A percentile compares a stretch with the other conserved stretches of the same genome.
These are phyloP conservation scores for Pholiota microspora DNA, from an alignment of 768 basidiomycete species.

Conservation along the genomic window DNA sequence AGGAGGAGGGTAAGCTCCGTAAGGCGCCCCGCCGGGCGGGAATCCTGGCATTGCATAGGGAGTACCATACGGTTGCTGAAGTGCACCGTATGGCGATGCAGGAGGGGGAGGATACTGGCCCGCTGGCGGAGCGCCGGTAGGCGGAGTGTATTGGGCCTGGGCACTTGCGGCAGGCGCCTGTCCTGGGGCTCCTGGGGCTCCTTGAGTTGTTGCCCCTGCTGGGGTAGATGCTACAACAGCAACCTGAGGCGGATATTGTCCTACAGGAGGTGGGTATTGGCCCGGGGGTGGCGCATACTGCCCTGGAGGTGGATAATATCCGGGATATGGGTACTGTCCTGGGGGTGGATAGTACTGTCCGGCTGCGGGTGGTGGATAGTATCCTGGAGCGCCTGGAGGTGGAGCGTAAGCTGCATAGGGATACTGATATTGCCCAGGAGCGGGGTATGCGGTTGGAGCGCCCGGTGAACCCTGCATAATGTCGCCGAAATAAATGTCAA, in stretches of 20 bases:
- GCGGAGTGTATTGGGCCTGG: background rate
- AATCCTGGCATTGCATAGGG: background rate
- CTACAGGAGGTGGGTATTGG: conserved; percentile 6
- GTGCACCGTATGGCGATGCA: background rate
- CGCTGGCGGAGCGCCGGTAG: conserved; percentile 2
- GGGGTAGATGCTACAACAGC: conserved; percentile 1
- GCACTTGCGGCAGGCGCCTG: background rate
- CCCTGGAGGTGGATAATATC: conserved; percentile 12
- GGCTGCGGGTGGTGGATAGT: conserved; percentile 11
- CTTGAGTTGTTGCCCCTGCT: background rate
- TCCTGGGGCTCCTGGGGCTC: too few relatives aligned
- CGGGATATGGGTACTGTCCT: conserved; percentile 19
- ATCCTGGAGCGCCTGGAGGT: conserved; percentile 10
- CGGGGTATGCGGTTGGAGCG: background rate
- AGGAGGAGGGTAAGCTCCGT: background rate
- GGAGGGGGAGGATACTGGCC: background rate
- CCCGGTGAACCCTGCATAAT: background rate
- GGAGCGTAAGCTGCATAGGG: conserved; percentile 3
- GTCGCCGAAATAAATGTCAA: background rate
- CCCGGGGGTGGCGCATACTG: conserved; percentile 12
- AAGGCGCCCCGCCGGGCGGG: background rate
- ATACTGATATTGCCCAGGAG: background rate
- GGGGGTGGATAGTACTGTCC: conserved; percentile 19
- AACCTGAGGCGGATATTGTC: background rate
- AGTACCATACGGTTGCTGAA: background rate